These are phyloP conservation scores for Podila clonocystis DNA, from an alignment of 192 early-diverging fungal species.

Conservation along the genomic window DNA sequence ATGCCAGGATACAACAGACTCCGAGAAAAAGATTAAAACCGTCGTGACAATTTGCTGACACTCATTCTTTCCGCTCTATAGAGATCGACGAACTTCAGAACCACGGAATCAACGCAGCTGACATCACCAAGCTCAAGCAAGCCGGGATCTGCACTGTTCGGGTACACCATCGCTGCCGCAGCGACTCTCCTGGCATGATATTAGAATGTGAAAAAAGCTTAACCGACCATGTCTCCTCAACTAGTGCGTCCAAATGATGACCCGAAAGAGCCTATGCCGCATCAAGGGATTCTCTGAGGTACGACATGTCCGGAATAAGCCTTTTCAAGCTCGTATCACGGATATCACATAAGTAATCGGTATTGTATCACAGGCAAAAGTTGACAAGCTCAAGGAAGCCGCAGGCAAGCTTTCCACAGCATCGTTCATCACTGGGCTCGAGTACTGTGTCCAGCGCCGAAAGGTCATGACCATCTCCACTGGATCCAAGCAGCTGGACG, in stretches of 20 bases:
- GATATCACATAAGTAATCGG: not conserved
- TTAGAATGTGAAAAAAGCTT: not conserved
- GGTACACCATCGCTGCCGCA: slow-evolving; percentile 46
- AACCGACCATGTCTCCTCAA: not conserved
- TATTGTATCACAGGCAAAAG: slow-evolving; percentile 58
- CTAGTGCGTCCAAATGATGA: slow-evolving; percentile 82
- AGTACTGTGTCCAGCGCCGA: slow-evolving; percentile 62
- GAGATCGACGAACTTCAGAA: slow-evolving; percentile 67
- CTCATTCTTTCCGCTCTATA: not conserved
- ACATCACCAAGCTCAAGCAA: slow-evolving; percentile 83
- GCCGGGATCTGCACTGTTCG: slow-evolving; percentile 80
- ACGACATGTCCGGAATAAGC: not conserved
- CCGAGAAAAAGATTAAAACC: not conserved
- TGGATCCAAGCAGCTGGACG: slow-evolving; percentile 82
- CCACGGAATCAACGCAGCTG: slow-evolving; percentile 77
- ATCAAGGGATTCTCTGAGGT: slow-evolving; percentile 86
- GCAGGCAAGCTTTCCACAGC: slow-evolving; percentile 68
- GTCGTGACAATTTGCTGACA: not conserved
- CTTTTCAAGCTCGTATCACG: not conserved
- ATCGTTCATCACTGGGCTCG: slow-evolving; percentile 78
- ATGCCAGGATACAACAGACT: not conserved
- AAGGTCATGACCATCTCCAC: slow-evolving; percentile 77
- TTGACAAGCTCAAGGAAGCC: slow-evolving; percentile 90
- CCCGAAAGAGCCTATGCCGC: slow-evolving; percentile 66
- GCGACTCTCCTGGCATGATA: not conserved